These are phyloP conservation scores for Talaromyces piceae DNA, from an alignment of 2,329 filamentous ascomycete species.

Conservation along the genomic window DNA sequence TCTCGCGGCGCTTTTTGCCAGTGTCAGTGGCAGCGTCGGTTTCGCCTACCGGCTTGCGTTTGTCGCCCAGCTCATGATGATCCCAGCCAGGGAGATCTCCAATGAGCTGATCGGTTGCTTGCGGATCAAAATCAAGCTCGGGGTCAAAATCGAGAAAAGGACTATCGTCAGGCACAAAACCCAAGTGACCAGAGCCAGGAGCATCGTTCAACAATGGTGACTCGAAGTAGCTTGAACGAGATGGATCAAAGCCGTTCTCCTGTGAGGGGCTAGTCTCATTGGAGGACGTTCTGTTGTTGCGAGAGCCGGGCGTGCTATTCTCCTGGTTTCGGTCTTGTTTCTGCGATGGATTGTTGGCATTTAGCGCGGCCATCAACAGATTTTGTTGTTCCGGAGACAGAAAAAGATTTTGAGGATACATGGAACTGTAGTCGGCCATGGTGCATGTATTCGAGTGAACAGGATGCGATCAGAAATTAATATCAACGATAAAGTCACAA, in stretches of 20 bases:
- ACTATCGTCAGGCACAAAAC: slow-evolving; percentile 57
- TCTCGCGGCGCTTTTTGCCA: slow-evolving; percentile 64
- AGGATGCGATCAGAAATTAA: neutral
- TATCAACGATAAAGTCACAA: neutral
- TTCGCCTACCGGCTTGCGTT: slow-evolving; percentile 53
- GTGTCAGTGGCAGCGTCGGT: slow-evolving; percentile 59
- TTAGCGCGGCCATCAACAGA: slow-evolving; percentile 66
- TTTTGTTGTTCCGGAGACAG: slow-evolving; percentile 71
- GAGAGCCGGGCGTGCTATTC: neutral
- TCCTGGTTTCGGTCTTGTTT: slow-evolving; percentile 19
- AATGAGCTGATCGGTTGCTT: slow-evolving; percentile 60
- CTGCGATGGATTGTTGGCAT: slow-evolving; percentile 53
- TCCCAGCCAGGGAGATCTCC: slow-evolving; percentile 56
- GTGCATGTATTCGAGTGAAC: slow-evolving; percentile 1
- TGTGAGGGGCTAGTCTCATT: slow-evolving; percentile 7
- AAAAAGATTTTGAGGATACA: slow-evolving; percentile 52
- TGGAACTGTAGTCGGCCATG: slow-evolving; percentile 33
- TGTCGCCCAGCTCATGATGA: slow-evolving; percentile 49
- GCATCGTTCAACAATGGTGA: slow-evolving; percentile 24
- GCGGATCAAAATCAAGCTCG: slow-evolving; percentile 67
- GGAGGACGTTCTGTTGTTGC: slow-evolving; percentile 7
- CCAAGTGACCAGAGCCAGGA: slow-evolving; percentile 42
- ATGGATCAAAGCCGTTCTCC: slow-evolving; percentile 34
- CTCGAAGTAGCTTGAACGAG: slow-evolving; percentile 25
- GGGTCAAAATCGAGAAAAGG: slow-evolving; percentile 79